Conservation (phyloP, 108 stramenopile genomes). For the Discostella pseudostelligera region DNA sequence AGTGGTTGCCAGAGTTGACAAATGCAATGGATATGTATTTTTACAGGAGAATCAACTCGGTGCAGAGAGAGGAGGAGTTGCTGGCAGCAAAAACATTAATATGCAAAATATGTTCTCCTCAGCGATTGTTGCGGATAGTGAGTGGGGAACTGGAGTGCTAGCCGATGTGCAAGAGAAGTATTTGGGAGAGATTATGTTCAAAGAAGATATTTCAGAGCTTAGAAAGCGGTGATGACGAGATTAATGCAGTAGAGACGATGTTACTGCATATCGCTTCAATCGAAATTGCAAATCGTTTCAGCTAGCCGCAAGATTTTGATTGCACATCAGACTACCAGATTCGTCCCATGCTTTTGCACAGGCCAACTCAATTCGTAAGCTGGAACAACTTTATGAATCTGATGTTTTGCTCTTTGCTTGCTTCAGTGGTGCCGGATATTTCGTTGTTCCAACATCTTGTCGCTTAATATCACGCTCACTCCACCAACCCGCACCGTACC, state of each 20-base stretch:
- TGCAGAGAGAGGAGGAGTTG: slow-evolving; percentile 4
- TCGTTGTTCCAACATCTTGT: slow-evolving; percentile 56
- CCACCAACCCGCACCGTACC: slow-evolving; percentile 76
- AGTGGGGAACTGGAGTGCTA: slow-evolving; percentile 38
- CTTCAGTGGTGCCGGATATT: slow-evolving; percentile 61
- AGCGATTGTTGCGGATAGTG: slow-evolving; percentile 45
- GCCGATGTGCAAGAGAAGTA: slow-evolving; percentile 52
- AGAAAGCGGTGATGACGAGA: not conserved
- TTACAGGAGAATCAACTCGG: slow-evolving; percentile 22
- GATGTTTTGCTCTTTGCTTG: not conserved
- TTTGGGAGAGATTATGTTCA: slow-evolving; percentile 45
- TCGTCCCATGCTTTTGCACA: too few species aligned
- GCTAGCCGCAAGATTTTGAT: not conserved
- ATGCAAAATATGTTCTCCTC: slow-evolving; percentile 44
- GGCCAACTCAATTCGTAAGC: too few species aligned
- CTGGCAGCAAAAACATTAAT: slow-evolving; percentile 8
- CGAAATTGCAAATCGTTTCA: not conserved
- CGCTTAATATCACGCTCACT: slow-evolving; percentile 48
- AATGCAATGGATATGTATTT: slow-evolving; percentile 86
- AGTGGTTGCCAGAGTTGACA: slow-evolving; percentile 76
- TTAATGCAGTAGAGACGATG: not conserved
- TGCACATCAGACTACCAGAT: too few species aligned
- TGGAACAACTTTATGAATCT: too few species aligned
- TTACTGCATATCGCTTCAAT: too few species aligned
- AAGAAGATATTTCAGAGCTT: slow-evolving; percentile 40